Base-by-base conservation (phyloP, 257 asterid species). In the Cordia subcordata region DNA sequence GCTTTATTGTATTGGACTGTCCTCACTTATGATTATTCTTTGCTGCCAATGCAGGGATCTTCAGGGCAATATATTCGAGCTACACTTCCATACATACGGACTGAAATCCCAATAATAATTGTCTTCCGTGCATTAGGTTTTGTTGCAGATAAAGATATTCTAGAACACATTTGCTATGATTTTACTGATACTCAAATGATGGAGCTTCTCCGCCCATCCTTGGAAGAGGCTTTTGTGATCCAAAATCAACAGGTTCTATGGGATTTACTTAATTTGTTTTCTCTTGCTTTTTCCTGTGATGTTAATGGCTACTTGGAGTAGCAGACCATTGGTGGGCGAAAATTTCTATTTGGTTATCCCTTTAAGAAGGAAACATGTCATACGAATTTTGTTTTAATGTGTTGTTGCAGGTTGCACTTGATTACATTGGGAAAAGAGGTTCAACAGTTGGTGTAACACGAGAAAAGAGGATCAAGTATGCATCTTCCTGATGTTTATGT, bases 1-100 rank as follows among this genome's bases (percentile, higher is more conserved):
- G 27, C 20, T 40, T 27, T 19, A 27, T 16, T 15, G 23, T 49
- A 4, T 17, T 19, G 17, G 27, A 5, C 21, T 5, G 17, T 3
- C 10, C 19, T 49, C 19, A 12, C 23, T 9, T 17, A 4, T 17
- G 13, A n/a, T 45, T 23, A 18, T 8, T 50, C 45, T 45, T 21
- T 47, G 22, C 10, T 62, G 27, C 46, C 23, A 19, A 19, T 57
- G 33, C 66, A 67, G 72, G 72, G 66, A 5, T 52, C 66, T 9
- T 67, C 72, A 23, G 72, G 72, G 42, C 72, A 67, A 23, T 60
- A 60, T 33, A 67, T 67, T n/a, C 66, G 66, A 3, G 72, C 72
- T 38, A 59, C 72, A 16, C 72, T 67, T 13, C 72, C 72, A 21
- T 67, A 67, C 49, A 67, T 67, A 13, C 45, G 72, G 38, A 59